These are phyloP conservation scores for Closterium sp. DNA, from an alignment of 139 green algal genomes.

Conservation along the genomic window DNA sequence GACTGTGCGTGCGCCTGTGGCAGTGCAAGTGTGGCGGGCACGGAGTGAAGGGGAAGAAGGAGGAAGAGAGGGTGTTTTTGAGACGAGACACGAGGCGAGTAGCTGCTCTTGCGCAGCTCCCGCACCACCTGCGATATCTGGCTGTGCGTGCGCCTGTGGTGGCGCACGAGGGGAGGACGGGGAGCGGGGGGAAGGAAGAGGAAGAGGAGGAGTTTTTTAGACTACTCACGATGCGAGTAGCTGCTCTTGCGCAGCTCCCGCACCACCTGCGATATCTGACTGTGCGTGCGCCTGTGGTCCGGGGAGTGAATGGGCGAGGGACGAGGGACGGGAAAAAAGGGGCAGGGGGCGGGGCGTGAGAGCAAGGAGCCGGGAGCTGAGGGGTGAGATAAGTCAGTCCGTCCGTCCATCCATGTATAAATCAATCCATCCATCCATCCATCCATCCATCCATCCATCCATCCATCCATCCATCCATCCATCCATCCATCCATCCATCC, in stretches of 20 bases:
- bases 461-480: too few species aligned
- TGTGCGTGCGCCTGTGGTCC: slow-evolving; percentile 83
- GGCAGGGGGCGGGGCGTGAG: too few species aligned
- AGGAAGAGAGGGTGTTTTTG: neutral
- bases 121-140: slow-evolving; percentile 92
- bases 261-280: slow-evolving; percentile 92
- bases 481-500: too few species aligned
- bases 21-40: slow-evolving; percentile 72
- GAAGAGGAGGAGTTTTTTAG: neutral
- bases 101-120: slow-evolving; percentile 82
- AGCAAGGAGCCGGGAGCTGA: too few species aligned
- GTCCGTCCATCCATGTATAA: too few species aligned
- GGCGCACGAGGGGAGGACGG: slow-evolving; percentile 70
- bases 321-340: neutral
- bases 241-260: slow-evolving; percentile 79
- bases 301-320: slow-evolving; percentile 66
- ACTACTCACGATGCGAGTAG: slow-evolving; percentile 57
- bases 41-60: neutral
- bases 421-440: neutral
- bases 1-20: slow-evolving; percentile 84
- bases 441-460: neutral
- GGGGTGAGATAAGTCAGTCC: too few species aligned
- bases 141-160: slow-evolving; percentile 84
- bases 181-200: neutral
- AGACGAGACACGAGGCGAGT: slow-evolving; percentile 56